Evolutionary conservation across 163 green algal genomes (phyloP).

Genomic region (Scenedesmus sp.): DNA sequence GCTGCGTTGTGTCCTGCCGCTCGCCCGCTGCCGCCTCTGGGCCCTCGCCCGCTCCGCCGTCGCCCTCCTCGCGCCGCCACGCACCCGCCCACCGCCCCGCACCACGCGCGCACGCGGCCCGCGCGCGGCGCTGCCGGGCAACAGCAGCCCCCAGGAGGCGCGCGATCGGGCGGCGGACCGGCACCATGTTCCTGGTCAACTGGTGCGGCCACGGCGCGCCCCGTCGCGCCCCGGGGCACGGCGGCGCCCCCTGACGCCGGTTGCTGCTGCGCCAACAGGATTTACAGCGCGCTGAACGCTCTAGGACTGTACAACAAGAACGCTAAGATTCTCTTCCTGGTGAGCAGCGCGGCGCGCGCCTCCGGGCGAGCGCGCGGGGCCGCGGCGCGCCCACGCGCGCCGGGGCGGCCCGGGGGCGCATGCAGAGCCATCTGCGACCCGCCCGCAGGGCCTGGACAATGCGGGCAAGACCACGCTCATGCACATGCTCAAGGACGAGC

Average conservation of each 20-base stretch:
- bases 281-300: constrained; percentile 95
- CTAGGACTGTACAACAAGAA: constrained; percentile 99
- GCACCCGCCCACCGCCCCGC: too few relatives aligned
- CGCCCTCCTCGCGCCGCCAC: too few relatives aligned
- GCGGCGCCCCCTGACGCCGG: not conserved
- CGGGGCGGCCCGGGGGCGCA: not conserved
- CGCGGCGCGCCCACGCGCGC: not conserved
- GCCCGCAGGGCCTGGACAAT: constrained; percentile 90
- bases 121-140: too few relatives aligned
- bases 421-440: too few relatives aligned
- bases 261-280: constrained; percentile 61
- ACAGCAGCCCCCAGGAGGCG: too few relatives aligned
- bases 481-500: constrained; percentile 99
- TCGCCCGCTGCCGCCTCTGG: too few relatives aligned
- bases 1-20: too few relatives aligned
- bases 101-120: too few relatives aligned
- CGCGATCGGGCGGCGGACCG: too few relatives aligned
- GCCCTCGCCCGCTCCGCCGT: too few relatives aligned
- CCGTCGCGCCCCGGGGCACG: too few relatives aligned
- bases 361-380: not conserved
- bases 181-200: constrained; percentile 45
- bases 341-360: constrained; percentile 45
- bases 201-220: constrained; percentile 2
- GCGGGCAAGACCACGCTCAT: constrained; percentile 99
- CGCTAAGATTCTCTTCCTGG: constrained; percentile 99